These are phyloP conservation scores for Apiospora koreana DNA, from an alignment of 2,329 filamentous ascomycete species.

Conservation along the genomic window DNA sequence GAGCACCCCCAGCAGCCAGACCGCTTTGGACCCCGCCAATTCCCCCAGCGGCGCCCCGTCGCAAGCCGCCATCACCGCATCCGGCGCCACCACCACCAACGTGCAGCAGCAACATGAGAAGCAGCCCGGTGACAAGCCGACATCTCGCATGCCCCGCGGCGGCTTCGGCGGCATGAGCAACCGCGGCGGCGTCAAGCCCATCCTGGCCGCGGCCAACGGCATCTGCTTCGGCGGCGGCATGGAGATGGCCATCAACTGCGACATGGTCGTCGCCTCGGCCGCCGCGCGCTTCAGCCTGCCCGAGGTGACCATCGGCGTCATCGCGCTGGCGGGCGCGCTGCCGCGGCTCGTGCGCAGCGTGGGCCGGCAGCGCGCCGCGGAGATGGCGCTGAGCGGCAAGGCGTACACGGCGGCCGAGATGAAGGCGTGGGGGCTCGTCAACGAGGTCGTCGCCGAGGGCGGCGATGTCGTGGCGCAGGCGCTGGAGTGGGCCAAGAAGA, in stretches of 20 bases:
- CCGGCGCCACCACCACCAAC: background rate
- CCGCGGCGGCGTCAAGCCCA: conserved; percentile 69
- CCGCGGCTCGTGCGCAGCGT: conserved; percentile 66
- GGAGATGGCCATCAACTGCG: conserved; percentile 74
- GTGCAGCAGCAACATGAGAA: conserved; percentile 6
- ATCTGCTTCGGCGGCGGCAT: conserved; percentile 74
- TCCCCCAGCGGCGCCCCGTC: no score
- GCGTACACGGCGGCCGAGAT: conserved; percentile 61
- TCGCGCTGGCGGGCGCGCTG: conserved; percentile 70
- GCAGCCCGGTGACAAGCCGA: conserved; percentile 16
- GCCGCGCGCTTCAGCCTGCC: conserved; percentile 67
- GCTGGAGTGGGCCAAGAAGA: conserved; percentile 58
- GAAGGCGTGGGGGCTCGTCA: conserved; percentile 68
- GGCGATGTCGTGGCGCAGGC: conserved; percentile 43
- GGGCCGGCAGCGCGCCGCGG: conserved; percentile 69
- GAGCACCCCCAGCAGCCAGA: conserved; percentile 6
- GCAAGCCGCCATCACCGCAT: no score
- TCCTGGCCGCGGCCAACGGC: conserved; percentile 77
- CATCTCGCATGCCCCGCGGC: conserved; percentile 36
- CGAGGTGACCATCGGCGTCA: conserved; percentile 71
- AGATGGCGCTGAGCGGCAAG: conserved; percentile 69
- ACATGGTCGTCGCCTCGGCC: conserved; percentile 66
- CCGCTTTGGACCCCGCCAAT: no score
- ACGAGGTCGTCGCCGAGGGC: conserved; percentile 53
- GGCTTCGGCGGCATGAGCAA: conserved; percentile 70